phyloP scores from a whole-genome alignment of 345 rosid species.

The Gossypium sturtianum region DNA sequence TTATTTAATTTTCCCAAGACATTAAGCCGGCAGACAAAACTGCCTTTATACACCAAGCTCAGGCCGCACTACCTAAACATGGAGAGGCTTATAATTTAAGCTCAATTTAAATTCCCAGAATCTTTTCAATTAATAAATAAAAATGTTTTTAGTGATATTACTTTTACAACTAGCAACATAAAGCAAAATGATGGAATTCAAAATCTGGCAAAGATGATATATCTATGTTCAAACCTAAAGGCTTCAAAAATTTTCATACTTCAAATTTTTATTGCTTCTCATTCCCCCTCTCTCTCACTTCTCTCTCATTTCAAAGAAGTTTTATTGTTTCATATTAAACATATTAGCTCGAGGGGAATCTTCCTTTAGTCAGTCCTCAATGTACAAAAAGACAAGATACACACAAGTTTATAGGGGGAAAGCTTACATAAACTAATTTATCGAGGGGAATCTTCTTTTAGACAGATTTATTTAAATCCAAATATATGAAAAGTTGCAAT shows the following conservation, averaged over 20 bases:
- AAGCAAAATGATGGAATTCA: too few relatives aligned
- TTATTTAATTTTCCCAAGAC: too few relatives aligned
- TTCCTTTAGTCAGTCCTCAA: constrained; percentile 20
- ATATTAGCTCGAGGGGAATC: constrained; percentile 16
- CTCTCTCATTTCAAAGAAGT: too few relatives aligned
- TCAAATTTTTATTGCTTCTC: too few relatives aligned
- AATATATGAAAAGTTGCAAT: background rate
- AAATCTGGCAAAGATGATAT: too few relatives aligned
- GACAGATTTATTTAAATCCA: constrained; percentile 16
- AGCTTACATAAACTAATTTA: constrained; percentile 29
- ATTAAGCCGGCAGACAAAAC: background rate
- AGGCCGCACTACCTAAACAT: background rate
- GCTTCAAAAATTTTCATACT: too few relatives aligned
- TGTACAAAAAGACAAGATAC: constrained; percentile 30
- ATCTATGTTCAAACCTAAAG: too few relatives aligned
- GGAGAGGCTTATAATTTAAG: background rate
- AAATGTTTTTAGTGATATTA: background rate
- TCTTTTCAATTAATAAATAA: background rate
- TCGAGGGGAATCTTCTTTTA: background rate
- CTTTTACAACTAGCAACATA: background rate
- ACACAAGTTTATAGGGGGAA: constrained; percentile 26
- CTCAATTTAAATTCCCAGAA: background rate
- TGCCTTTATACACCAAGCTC: background rate
- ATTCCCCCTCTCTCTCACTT: too few relatives aligned
- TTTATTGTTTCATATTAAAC: too few relatives aligned